phyloP scores from a whole-genome alignment of 768 basidiomycete species.

The Collybiopsis luxurians region DNA sequence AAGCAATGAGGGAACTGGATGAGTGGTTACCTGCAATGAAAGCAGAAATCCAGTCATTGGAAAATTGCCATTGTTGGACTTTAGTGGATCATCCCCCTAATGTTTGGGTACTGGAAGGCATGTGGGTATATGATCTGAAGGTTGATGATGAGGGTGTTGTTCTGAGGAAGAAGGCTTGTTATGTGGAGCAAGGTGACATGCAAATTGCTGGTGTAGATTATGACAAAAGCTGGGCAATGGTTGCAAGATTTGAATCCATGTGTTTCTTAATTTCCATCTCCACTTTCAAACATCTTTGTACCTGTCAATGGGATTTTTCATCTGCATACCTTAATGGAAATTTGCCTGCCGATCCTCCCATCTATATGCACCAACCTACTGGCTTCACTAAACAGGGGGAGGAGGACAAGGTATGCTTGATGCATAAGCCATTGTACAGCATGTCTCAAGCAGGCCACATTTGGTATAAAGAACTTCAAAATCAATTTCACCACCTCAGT shows the following conservation, averaged over 20 bases:
- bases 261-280: constrained; percentile 14
- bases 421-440: neutral
- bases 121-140: constrained; percentile 27
- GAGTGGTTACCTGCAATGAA: neutral
- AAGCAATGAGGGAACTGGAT: neutral
- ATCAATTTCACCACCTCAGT: neutral
- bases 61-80: neutral
- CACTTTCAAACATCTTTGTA: neutral
- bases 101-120: constrained; percentile 10
- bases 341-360: constrained; percentile 7
- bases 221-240: constrained; percentile 7
- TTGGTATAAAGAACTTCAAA: constrained; percentile 6
- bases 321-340: constrained; percentile 19
- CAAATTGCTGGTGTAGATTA: constrained; percentile 29
- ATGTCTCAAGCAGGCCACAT: constrained; percentile 7
- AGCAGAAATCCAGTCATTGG: neutral
- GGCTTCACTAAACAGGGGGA: constrained; percentile 12
- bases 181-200: constrained; percentile 25
- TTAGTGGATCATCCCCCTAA: neutral
- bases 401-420: constrained; percentile 1
- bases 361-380: constrained; percentile 19
- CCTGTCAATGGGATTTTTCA: constrained; percentile 13
- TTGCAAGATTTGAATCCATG: constrained; percentile 7
- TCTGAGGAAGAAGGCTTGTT: constrained; percentile 19
- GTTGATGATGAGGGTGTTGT: constrained; percentile 21